Evolutionary conservation across 306 rosid species (phyloP).

Genomic region (Mimosa bimucronata): DNA sequence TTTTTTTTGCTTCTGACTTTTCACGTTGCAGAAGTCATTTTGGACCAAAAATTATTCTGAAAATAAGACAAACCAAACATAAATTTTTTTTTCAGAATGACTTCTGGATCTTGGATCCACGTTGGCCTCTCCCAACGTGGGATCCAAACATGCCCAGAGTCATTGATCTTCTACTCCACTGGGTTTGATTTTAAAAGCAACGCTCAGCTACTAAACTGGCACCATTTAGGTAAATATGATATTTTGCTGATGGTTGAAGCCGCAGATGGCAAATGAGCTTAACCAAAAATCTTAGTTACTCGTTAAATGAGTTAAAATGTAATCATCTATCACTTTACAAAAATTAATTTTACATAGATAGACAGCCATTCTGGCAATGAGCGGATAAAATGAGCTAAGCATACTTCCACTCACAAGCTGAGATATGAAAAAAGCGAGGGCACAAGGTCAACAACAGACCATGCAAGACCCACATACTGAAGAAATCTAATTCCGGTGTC

Average conservation of each 20-base stretch:
- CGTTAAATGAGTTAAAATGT: slow-evolving; percentile 2
- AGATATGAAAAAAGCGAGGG: slow-evolving; percentile 70
- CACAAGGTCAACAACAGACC: slow-evolving; percentile 95
- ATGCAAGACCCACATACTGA: slow-evolving; percentile 91
- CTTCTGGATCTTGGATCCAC: too few species aligned
- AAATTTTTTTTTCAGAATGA: too few species aligned
- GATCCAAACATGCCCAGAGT: too few species aligned
- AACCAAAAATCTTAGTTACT: neutral
- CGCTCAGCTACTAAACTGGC: neutral
- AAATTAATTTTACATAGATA: slow-evolving; percentile 29
- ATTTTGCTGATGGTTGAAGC: neutral
- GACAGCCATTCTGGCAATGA: neutral
- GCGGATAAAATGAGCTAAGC: neutral
- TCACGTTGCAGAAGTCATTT: too few species aligned
- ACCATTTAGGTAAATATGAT: neutral
- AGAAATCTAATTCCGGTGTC: slow-evolving; percentile 89
- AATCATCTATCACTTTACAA: slow-evolving; percentile 26
- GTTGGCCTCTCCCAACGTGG: too few species aligned
- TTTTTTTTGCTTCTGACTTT: too few species aligned
- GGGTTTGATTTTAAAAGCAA: neutral
- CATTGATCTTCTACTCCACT: neutral
- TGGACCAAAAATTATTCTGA: too few species aligned
- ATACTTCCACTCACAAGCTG: slow-evolving; percentile 49
- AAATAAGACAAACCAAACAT: too few species aligned
- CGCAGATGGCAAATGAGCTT: neutral